Base-by-base conservation (phyloP, 805 yeast genomes). In the Saturnispora ahearnii region DNA sequence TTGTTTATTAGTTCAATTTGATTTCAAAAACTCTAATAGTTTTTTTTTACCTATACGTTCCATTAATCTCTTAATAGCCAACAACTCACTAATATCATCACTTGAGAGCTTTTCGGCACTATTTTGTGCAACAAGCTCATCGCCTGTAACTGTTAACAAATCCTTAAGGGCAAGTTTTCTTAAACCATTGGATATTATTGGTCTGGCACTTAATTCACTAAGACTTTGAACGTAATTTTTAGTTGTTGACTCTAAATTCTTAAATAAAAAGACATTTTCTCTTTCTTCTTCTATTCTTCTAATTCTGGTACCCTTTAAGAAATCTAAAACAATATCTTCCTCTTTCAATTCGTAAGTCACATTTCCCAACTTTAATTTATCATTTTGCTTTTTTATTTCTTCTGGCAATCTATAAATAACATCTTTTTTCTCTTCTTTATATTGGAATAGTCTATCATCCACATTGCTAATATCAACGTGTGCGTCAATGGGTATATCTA, bases 31-130 rank as follows among this genome's bases (percentile, higher is more conserved):
- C 41, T 76, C 64, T 55, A 87, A 46, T 41, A 89, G 63, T 44
- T 77, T 74, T 4, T 80, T 87, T 56, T 76, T 75, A 1, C 96
- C 96, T 63, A 85, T 89, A 40, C 76, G 53, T 54, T 78, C 74
- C 63, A 90, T 73, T 46, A 90, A 66, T 57, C 71, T 68, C 58
- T 79, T 82, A 41, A 89, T 75, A 24, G 77, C 68, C 34, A 70
- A 53, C 28, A 86, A 68, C 46, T 81, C 81, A 3, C 66, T 60
- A 1, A 77, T 38, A 55, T 84, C 90, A 0, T 45, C 30, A 32
- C 63, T 57, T 3, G 59, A 29, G 18, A 56, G 47, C 45, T 44
- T 41, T 10, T 34, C 50, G 3, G 31, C 12, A 18, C 50, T 57
- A 46, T 53, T 36, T 30, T 56, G 57, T 9, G 55, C 31, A 37